Percentiles rank a stretch among this genome's conserved stretches.
Evolutionary conservation across 1,284 basidiomycete genomes (phyloP).

Genomic region (Athelia psychrophila): DNA sequence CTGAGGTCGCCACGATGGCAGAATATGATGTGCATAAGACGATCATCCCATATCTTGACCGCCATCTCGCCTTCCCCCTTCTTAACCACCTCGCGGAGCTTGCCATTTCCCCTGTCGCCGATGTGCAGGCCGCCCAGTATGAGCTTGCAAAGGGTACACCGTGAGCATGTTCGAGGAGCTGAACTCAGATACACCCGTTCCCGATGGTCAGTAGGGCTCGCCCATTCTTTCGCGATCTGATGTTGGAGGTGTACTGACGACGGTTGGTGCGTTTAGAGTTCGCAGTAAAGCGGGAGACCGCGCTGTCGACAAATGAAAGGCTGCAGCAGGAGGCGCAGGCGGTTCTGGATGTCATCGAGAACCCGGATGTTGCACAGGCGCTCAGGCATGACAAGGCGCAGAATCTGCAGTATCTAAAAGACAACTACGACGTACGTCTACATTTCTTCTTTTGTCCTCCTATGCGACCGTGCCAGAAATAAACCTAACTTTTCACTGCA

Average conservation of each 20-base stretch:
- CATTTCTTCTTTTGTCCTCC: background rate
- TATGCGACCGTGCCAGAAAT: conserved; percentile 1
- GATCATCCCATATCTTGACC: conserved; percentile 90
- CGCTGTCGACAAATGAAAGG: conserved; percentile 80
- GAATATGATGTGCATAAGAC: conserved; percentile 90
- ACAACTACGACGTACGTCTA: conserved; percentile 81
- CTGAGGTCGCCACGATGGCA: conserved; percentile 61
- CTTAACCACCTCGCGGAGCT: conserved; percentile 83
- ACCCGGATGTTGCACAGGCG: conserved; percentile 91
- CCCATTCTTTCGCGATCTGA: background rate
- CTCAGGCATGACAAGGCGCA: conserved; percentile 95
- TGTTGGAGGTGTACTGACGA: background rate
- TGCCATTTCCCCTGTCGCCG: conserved; percentile 69
- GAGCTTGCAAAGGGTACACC: conserved; percentile 94
- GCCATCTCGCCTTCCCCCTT: conserved; percentile 91
- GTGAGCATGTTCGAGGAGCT: conserved; percentile 78
- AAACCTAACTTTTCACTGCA: conserved; percentile 27
- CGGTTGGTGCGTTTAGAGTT: conserved; percentile 57
- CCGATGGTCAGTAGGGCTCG: conserved; percentile 49
- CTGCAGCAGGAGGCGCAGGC: conserved; percentile 89
- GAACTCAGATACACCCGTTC: conserved; percentile 65
- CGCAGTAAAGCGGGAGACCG: conserved; percentile 74
- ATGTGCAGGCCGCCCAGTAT: conserved; percentile 88
- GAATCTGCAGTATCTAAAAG: conserved; percentile 92
- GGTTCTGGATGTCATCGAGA: conserved; percentile 94